Conservation (phyloP, 2,329 filamentous ascomycete genomes). For the Byssochlamys sp. region DNA sequence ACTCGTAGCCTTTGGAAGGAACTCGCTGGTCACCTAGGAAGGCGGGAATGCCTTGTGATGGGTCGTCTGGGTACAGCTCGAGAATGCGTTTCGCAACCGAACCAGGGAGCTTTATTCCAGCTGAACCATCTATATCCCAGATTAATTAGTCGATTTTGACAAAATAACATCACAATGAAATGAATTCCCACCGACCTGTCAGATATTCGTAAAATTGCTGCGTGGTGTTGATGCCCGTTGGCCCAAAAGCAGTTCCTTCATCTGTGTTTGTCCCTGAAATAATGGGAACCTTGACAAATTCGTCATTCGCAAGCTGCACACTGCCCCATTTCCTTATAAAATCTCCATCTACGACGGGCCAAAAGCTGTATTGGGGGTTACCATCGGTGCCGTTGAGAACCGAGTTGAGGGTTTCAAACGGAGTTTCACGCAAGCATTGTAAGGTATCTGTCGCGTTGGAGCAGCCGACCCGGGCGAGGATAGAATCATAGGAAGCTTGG, state of each 20-base stretch:
- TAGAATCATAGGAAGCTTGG: constrained; percentile 49
- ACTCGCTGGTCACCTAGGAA: constrained; percentile 26
- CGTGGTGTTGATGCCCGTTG: constrained; percentile 46
- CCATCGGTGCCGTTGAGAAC: constrained; percentile 39
- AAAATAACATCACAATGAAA: background rate
- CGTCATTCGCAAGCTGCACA: constrained; percentile 46
- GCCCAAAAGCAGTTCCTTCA: constrained; percentile 52
- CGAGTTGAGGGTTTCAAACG: constrained; percentile 50
- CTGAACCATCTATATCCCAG: constrained; percentile 11
- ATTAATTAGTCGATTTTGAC: constrained; percentile 5
- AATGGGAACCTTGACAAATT: constrained; percentile 56
- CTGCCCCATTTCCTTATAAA: constrained; percentile 46
- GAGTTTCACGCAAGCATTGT: constrained; percentile 53
- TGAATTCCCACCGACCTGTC: constrained; percentile 15
- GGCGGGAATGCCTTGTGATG: constrained; percentile 41
- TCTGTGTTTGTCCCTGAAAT: constrained; percentile 57
- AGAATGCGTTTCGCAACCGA: constrained; percentile 34
- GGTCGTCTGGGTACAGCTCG: constrained; percentile 45
- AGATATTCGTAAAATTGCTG: constrained; percentile 42
- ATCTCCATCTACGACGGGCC: constrained; percentile 47
- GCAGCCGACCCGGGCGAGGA: constrained; percentile 54
- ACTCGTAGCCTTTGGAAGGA: constrained; percentile 37
- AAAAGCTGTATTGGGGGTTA: constrained; percentile 24
- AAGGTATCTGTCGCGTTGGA: constrained; percentile 47
- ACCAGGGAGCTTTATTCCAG: constrained; percentile 15